These are phyloP conservation scores for Clitoria ternatea DNA, from an alignment of 306 rosid species.

Conservation along the genomic window DNA sequence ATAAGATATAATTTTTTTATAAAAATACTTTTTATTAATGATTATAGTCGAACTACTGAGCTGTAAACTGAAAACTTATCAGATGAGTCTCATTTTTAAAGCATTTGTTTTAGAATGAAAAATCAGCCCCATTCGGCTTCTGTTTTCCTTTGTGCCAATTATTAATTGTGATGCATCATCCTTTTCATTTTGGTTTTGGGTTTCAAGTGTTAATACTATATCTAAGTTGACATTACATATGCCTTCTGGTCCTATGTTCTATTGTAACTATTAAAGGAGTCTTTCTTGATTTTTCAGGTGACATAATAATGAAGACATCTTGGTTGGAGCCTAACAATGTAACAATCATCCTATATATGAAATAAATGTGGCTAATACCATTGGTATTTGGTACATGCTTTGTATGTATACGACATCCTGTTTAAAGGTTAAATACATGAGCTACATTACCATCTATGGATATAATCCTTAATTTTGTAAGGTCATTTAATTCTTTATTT, in stretches of 20 bases:
- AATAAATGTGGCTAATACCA: slow-evolving; percentile 27
- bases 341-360: slow-evolving; percentile 3
- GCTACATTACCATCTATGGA: background rate
- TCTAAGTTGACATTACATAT: background rate
- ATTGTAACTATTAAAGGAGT: background rate
- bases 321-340: slow-evolving; percentile 2
- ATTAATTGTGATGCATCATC: no score
- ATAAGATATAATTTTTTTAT: no score
- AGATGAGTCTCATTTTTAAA: no score
- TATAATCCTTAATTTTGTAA: no score
- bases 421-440: background rate
- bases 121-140: no score
- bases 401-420: background rate
- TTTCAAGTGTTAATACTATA: background rate
- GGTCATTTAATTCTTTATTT: no score
- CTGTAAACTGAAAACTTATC: no score
- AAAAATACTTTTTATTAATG: no score
- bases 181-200: background rate
- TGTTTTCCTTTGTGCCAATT: no score
- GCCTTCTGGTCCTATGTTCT: background rate
- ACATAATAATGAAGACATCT: background rate
- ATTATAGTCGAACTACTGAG: no score
- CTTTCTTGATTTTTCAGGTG: slow-evolving; percentile 24
- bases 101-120: no score
- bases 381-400: background rate